Base-by-base conservation (phyloP, 306 rosid genomes). In the Neltuma alba region DNA sequence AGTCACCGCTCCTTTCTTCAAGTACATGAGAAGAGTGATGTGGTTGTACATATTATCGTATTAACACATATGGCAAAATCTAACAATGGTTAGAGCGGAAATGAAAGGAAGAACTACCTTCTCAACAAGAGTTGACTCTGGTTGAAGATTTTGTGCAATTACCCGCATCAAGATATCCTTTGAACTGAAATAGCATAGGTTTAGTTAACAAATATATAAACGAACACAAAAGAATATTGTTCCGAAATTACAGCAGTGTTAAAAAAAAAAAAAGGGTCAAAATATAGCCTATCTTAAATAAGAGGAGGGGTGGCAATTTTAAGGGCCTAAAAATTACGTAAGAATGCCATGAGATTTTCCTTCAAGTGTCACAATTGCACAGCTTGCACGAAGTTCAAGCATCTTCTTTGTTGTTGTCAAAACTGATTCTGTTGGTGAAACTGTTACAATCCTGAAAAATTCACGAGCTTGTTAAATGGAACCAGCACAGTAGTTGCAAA, bases 111-210 rank as follows among this genome's bases (percentile, higher is more conserved):
- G 6, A 18, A 25, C 44, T 83, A 96, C 99, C 99, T 93, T 93
- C 89, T 93, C 99, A 47, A 96, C 88, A 50, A 86, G 92, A 76
- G 99, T 93, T 40, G 94, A 86, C 33, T 90, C 89, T 15, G 96
- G 92, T 60, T 84, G 78, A 86, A 91, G 92, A 88, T 93, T 90
- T 86, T 93, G 99, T 9, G 93, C 86, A 82, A 92, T 85, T 42
- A 96, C 92, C 74, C 99, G 94, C 98, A 96, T 91, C 91, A 96
- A 88, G 81, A 96, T 85, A 87, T 96, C 99, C 85, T 88, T 96
- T 68, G 99, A 93, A 61, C 99, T 96, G 90, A 83, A 80, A 76
- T 33, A 69, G 75, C 50, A 78, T 71, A 36, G 76, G 66, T 73
- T n/a, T 70, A 15, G 73, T 68, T 40, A 25, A 71, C 74, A 69